A percentile compares a stretch with the other conserved stretches of the same genome.
These are phyloP conservation scores for Aspergillus novoparasiticus DNA, from an alignment of 2,329 filamentous ascomycete species.

Conservation along the genomic window DNA sequence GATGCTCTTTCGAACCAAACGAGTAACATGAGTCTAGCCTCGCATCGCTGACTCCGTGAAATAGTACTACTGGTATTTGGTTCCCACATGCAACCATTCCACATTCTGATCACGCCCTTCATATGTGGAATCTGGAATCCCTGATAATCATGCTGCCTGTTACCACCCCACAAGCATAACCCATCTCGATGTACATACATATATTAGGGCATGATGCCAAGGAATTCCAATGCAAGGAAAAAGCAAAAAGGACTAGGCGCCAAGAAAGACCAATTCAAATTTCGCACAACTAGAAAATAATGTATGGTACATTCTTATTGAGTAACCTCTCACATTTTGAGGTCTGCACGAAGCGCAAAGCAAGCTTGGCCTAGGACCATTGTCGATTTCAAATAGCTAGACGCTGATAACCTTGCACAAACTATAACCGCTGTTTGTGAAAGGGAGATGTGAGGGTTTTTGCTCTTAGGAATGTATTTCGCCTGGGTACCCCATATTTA, in stretches of 20 bases:
- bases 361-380: background rate
- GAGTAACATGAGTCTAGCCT: background rate
- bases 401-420: background rate
- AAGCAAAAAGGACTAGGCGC: background rate
- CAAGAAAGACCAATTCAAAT: background rate
- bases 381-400: background rate
- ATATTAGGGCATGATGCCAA: conserved; percentile 1
- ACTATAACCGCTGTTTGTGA: background rate
- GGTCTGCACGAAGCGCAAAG: background rate
- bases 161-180: background rate
- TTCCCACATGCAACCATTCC: background rate
- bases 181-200: background rate
- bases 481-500: background rate
- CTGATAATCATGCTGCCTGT: conserved; percentile 5
- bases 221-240: conserved; percentile 4
- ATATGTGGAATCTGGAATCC: background rate
- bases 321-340: background rate
- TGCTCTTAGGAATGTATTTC: background rate
- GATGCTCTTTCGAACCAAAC: background rate
- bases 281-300: background rate
- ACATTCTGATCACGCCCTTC: background rate
- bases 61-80: background rate
- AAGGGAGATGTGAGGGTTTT: background rate
- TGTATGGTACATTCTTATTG: background rate
- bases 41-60: background rate